Evolutionary conservation across 2,329 filamentous ascomycete genomes (phyloP), one percentile per base, ranked within the genome.

Genomic region (Gremmenia infestans): DNA sequence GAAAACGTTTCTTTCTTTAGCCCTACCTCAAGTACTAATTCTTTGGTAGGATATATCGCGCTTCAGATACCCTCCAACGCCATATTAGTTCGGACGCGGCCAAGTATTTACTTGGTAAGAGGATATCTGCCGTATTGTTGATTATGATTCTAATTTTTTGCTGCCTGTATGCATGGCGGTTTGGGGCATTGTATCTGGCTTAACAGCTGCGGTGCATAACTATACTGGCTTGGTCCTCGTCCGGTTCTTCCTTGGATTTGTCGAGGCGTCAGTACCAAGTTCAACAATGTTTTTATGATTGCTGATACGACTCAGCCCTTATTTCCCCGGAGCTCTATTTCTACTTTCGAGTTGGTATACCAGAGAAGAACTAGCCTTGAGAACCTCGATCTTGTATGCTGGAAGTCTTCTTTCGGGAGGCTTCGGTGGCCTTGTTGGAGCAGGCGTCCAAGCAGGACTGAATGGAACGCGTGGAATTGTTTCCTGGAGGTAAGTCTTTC

Each of bases 391-490:
- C 54, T 68, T 79, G 1, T 79, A 79, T 57, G 71, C 75, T 0
- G 73, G 73, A 1, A 71, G 71, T 17, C 74, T 79, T 36, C 75
- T 73, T 0, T 72, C 74, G 0, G 74, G 71, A 0, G 72, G 73
- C 0, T 76, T 77, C 46, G 55, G 53, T n/a, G 82, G 81, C 3
- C 81, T 83, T 65, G 78, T 86, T 58, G 81, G 83, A 64, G 78
- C 76, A 0, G 74, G 75, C 2, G 54, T 77, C 0, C 64, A 67
- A 22, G 71, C 71, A 0, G 78, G 75, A 72, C 60, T 61, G 3
- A 42, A 58, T 36, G 59, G 59, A 8, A 25, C 19, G 5, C 45
- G 45, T 48, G 53, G 56, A n/a, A 35, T 58, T 9, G 37, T 50
- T 19, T 53, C 56, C n/a, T 59, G 59, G 57, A 55, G 59, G 37